These are phyloP conservation scores for Lichtheimia ornata DNA, from an alignment of 371 early-diverging fungal species.

Conservation along the genomic window DNA sequence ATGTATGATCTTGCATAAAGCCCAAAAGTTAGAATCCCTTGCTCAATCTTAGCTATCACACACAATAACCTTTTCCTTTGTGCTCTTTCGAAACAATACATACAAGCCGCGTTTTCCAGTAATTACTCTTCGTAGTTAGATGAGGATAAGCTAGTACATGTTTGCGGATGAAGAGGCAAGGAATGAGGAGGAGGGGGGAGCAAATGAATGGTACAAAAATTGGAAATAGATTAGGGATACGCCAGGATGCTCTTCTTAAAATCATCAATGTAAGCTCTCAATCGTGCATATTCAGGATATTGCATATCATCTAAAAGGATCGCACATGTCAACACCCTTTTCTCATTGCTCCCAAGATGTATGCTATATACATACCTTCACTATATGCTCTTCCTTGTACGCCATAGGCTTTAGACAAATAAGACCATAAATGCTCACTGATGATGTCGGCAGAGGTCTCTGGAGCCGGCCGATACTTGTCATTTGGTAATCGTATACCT, in stretches of 20 bases:
- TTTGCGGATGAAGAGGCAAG: too few species aligned
- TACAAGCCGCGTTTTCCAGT: background rate
- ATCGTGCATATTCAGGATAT: conserved; percentile 44
- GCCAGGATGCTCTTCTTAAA: conserved; percentile 43
- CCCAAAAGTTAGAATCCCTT: too few species aligned
- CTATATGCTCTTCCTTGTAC: conserved; percentile 41
- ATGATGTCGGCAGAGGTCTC: conserved; percentile 51
- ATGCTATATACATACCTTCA: conserved; percentile 32
- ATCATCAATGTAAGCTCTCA: conserved; percentile 44
- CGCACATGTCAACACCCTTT: background rate
- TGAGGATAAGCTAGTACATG: too few species aligned
- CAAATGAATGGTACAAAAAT: background rate
- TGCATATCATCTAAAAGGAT: conserved; percentile 32
- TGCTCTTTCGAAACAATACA: background rate
- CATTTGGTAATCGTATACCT: conserved; percentile 41
- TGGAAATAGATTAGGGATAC: conserved; percentile 27
- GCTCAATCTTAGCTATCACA: too few species aligned
- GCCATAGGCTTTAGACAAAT: conserved; percentile 39
- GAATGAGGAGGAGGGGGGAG: background rate
- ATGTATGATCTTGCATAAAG: too few species aligned
- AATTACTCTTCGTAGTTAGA: background rate
- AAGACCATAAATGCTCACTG: conserved; percentile 41
- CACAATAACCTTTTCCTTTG: background rate
- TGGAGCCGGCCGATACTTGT: conserved; percentile 47
- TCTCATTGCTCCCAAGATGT: background rate